A percentile compares a stretch with the other conserved stretches of the same genome.
Evolutionary conservation across 805 yeast genomes (phyloP).

Genomic region (Torulaspora maleeae): DNA sequence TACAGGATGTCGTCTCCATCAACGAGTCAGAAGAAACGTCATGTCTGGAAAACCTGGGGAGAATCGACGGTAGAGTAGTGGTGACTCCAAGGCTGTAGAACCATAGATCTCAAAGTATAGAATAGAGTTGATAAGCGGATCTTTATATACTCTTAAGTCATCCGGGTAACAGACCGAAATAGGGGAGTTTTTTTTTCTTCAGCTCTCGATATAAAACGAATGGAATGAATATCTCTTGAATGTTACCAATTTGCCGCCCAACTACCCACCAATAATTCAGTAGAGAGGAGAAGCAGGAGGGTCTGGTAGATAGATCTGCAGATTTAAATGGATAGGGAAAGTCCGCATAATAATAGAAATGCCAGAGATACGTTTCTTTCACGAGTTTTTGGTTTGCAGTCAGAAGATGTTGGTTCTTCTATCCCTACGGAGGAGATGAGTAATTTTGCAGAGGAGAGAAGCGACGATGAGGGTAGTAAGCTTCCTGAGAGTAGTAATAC

Average conservation of each 20-base stretch:
- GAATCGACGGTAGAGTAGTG: conserved; percentile 50
- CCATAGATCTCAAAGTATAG: neutral
- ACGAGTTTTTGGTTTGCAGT: conserved; percentile 33
- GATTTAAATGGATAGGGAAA: conserved; percentile 10
- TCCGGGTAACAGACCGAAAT: conserved; percentile 1
- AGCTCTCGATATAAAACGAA: neutral
- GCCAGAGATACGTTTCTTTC: conserved; percentile 32
- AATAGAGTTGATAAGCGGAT: neutral
- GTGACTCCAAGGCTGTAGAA: conserved; percentile 47
- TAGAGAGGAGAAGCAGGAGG: neutral
- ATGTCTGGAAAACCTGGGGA: conserved; percentile 49
- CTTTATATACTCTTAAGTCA: too few species aligned
- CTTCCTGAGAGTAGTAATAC: neutral
- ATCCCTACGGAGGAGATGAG: conserved; percentile 30
- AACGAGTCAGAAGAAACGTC: conserved; percentile 42
- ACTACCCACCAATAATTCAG: neutral
- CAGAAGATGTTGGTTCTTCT: conserved; percentile 28
- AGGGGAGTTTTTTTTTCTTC: neutral
- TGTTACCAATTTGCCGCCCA: conserved; percentile 3
- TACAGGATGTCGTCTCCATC: conserved; percentile 68
- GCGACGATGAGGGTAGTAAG: conserved; percentile 1
- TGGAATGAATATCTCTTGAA: neutral
- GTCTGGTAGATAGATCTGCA: neutral
- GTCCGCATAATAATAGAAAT: conserved; percentile 10
- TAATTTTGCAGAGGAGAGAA: conserved; percentile 17